phyloP scores from a whole-genome alignment of 768 basidiomycete species.

The Tricholoma sp. region DNA sequence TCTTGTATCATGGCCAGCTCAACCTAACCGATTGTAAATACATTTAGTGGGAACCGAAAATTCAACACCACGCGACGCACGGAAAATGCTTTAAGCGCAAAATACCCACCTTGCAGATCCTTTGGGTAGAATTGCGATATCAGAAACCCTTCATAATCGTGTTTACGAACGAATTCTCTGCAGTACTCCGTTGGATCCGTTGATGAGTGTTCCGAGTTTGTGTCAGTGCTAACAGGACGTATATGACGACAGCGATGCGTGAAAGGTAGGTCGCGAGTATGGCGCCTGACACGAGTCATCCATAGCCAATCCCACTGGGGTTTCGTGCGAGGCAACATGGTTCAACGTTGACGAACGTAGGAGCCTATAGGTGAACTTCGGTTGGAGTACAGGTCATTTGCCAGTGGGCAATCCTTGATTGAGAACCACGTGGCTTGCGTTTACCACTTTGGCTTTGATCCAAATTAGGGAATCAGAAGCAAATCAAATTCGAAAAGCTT shows the following conservation, averaged over 20 bases:
- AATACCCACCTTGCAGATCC: constrained; percentile 60
- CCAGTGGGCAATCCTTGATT: too few relatives aligned
- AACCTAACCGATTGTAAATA: constrained; percentile 37
- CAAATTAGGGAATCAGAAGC: too few relatives aligned
- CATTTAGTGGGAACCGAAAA: constrained; percentile 2
- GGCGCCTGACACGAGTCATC: background rate
- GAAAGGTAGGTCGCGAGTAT: background rate
- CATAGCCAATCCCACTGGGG: background rate
- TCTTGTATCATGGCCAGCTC: constrained; percentile 79
- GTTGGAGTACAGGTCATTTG: too few relatives aligned
- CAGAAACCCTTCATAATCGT: constrained; percentile 81
- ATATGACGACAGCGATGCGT: background rate
- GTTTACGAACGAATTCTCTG: constrained; percentile 62
- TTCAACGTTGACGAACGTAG: background rate
- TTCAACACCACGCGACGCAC: constrained; percentile 41
- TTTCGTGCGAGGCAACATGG: background rate
- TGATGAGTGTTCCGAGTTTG: constrained; percentile 1
- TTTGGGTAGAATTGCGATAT: constrained; percentile 68
- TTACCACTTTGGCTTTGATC: too few relatives aligned
- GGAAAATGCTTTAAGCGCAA: constrained; percentile 79
- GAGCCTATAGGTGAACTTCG: too few relatives aligned
- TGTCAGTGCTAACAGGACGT: background rate
- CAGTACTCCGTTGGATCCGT: constrained; percentile 59
- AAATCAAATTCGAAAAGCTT: too few relatives aligned
- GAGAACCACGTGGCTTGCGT: too few relatives aligned